Evolutionary conservation across 129 eudicot species (phyloP), one percentile per base, ranked within the genome.

Genomic region (Rutidosis leptorrhynchoides): DNA sequence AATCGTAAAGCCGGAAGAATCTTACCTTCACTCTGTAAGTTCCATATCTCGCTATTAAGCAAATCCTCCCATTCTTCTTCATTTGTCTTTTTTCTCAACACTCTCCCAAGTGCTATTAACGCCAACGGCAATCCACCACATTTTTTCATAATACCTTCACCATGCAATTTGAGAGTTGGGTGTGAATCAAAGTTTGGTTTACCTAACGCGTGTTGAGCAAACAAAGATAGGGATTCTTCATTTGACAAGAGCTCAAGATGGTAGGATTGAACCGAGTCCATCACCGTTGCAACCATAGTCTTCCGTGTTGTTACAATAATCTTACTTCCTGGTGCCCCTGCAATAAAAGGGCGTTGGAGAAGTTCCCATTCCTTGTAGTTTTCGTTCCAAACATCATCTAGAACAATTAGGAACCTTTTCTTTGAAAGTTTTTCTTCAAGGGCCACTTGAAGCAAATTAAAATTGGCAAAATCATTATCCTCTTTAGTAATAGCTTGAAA

Each of bases 381-480:
- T 48, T 78, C 71, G 45, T 81, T 71, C 90, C 90, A 84, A 7
- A 83, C 69, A 62, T 82, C 81, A 17, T 82, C 87, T 14, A 82
- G 40, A 20, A 82, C 71, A 22, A 82, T 27, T 27, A 84, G 80
- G 46, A 79, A 80, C 65, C 57, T 84, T 20, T 54, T 74, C 49
- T 73, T 54, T 5, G 68, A 61, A 3, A 80, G 42, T 43, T 21
- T 69, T 30, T 70, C 60, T 42, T 62, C 26, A 14, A 78, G 58
- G 3, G 64, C 70, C 62, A 67, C 78, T 26, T 73, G 85, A 37
- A 80, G 75, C 62, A 29, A 55, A 32, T 77, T 58, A 3, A 80
- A 21, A 33, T 40, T 78, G 21, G 29, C 60, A 14, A 70, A 66
- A 24, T 78, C 22, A 5, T 68, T 23, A 22, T 46, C 45, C 8